Evolutionary conservation across 352 stramenopile species (phyloP).

Genomic region (Phytophthora cactorum): DNA sequence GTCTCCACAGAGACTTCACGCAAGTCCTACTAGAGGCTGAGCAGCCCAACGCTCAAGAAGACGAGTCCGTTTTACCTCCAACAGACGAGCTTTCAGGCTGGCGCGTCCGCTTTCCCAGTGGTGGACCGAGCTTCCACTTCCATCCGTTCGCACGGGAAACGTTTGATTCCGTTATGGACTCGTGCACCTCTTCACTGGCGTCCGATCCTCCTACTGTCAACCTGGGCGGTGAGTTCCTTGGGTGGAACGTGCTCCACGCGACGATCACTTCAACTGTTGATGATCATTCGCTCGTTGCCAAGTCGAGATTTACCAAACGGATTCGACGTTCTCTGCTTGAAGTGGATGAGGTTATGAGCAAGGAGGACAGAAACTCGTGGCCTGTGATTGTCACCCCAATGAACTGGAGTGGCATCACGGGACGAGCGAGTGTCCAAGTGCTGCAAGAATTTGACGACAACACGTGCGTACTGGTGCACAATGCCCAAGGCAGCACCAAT

Average conservation of each 20-base stretch:
- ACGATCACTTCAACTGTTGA: slow-evolving; percentile 3
- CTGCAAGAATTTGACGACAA: slow-evolving; percentile 34
- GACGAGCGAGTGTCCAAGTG: slow-evolving; percentile 11
- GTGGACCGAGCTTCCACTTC: slow-evolving; percentile 9
- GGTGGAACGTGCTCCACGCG: slow-evolving; percentile 8
- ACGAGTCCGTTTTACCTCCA: slow-evolving; percentile 3
- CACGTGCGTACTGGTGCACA: slow-evolving; percentile 24
- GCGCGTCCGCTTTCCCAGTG: slow-evolving; percentile 3
- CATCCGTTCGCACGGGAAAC: neutral
- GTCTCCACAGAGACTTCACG: slow-evolving; percentile 16
- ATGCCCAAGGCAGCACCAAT: slow-evolving; percentile 9
- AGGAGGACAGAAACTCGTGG: slow-evolving; percentile 27
- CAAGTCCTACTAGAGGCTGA: slow-evolving; percentile 8
- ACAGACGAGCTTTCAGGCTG: slow-evolving; percentile 3
- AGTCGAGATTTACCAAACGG: slow-evolving; percentile 14
- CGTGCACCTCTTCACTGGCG: slow-evolving; percentile 10
- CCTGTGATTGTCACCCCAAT: slow-evolving; percentile 22
- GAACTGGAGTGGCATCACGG: slow-evolving; percentile 25
- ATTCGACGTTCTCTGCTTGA: neutral
- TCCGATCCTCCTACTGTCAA: neutral
- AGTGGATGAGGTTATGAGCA: slow-evolving; percentile 16
- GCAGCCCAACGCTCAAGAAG: neutral
- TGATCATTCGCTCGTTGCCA: slow-evolving; percentile 2
- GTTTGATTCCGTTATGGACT: slow-evolving; percentile 8
- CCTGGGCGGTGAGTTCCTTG: slow-evolving; percentile 6